Base-by-base conservation (phyloP, 176 grass and related monocot genomes). In the Panicum miliaceum region DNA sequence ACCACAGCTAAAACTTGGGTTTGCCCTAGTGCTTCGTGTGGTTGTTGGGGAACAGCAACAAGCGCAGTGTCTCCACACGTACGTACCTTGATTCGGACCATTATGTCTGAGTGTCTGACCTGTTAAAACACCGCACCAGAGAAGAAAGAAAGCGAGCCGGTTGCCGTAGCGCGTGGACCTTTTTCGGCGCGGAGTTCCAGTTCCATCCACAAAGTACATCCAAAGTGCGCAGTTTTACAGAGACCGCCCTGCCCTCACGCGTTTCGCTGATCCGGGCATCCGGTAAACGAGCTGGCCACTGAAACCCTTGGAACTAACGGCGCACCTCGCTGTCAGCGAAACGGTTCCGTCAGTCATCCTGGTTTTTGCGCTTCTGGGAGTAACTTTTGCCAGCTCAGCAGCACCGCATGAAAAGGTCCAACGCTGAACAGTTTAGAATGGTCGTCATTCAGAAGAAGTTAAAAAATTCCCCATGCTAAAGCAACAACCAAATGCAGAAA, bases 111-210 rank as follows among this genome's bases (percentile, higher is more conserved):
- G 18, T 43, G 8, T 78, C 51, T 78, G 74, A 86, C 84, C 37
- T 61, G 54, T 79, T 63, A 79, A 86, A 86, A 77, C 73, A 71
- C 66, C 23, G 53, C 57, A 38, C 15, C 11, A 56, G 52, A 23
- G 50, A 37, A 58, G 25, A 77, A 45, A 56, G 11, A 23, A 65
- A 32, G 41, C 47, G 5, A 32, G 42, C 64, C 3, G 0, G 15
- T 43, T 19, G 19, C 2, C 64, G 58, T 23, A 56, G 51, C 77
- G 85, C 68, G 77, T 75, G 46, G 68, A 74, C 45, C n/a, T 64
- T 46, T 62, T 36, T 4, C 8, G 15, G 61, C 12, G n/a, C 4
- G 12, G 68, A 82, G 40, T 32, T 54, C 43, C 8, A 20, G 36
- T 42, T 65, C 43, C 70, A 64, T 40, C 23, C 45, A 80, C 6